Evolutionary conservation across 2,329 filamentous ascomycete species (phyloP).

Genomic region (Rachicladosporium sp.): DNA sequence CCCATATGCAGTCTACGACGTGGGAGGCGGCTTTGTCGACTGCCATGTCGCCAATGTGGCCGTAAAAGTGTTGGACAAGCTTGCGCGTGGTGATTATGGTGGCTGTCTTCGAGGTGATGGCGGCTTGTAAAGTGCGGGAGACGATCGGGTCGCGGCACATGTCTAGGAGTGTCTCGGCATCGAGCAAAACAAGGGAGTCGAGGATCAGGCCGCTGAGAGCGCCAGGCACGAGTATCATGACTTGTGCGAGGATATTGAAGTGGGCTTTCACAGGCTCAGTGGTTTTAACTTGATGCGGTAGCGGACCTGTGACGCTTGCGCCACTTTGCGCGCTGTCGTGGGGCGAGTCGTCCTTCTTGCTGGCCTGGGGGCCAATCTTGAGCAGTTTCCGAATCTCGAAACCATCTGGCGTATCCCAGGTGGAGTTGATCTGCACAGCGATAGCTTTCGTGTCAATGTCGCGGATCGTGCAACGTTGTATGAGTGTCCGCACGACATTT

Average conservation of each 20-base stretch:
- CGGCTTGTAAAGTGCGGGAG: slow-evolving; percentile 53
- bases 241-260: slow-evolving; percentile 74
- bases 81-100: slow-evolving; percentile 48
- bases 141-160: slow-evolving; percentile 51
- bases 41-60: slow-evolving; percentile 48
- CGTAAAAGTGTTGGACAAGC: slow-evolving; percentile 51
- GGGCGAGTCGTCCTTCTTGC: slow-evolving; percentile 5
- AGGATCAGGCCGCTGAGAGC: slow-evolving; percentile 59
- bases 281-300: slow-evolving; percentile 6
- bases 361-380: slow-evolving; percentile 35
- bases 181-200: slow-evolving; percentile 38
- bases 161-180: slow-evolving; percentile 40
- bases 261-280: slow-evolving; percentile 33
- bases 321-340: slow-evolving; percentile 8
- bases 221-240: slow-evolving; percentile 65
- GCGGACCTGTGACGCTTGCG: slow-evolving; percentile 3
- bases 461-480: slow-evolving; percentile 69
- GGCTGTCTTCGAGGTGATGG: slow-evolving; percentile 43
- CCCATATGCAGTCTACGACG: slow-evolving; percentile 55
- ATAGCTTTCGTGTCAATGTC: slow-evolving; percentile 45
- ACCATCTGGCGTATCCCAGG: slow-evolving; percentile 38
- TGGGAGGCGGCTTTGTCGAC: slow-evolving; percentile 52
- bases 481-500: slow-evolving; percentile 65
- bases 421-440: slow-evolving; percentile 44
- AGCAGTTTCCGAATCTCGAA: slow-evolving; percentile 49